Evolutionary conservation across 2,329 filamentous ascomycete genomes (phyloP).

Genomic region (Ophiosphaerella narmari): DNA sequence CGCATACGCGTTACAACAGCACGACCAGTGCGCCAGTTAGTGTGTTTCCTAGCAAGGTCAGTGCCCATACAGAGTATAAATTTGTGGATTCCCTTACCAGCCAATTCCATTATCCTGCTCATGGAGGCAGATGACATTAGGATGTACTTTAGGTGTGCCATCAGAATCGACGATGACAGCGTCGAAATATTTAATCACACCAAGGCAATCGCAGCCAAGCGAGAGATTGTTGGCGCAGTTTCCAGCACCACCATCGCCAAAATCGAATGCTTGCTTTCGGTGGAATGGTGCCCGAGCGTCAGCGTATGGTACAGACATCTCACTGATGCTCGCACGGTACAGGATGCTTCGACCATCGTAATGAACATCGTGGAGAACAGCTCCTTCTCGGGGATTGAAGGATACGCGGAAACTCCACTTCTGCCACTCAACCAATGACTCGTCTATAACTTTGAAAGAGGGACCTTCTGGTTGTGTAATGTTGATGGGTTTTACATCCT

Average conservation of each 20-base stretch:
- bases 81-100: slow-evolving; percentile 12
- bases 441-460: slow-evolving; percentile 62
- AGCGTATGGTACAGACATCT: slow-evolving; percentile 71
- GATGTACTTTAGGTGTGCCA: slow-evolving; percentile 59
- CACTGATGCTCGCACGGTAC: slow-evolving; percentile 68
- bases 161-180: slow-evolving; percentile 58
- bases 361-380: slow-evolving; percentile 72
- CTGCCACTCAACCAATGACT: slow-evolving; percentile 53
- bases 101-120: slow-evolving; percentile 71
- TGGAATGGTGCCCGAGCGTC: slow-evolving; percentile 68
- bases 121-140: slow-evolving; percentile 70
- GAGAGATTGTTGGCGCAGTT: slow-evolving; percentile 69
- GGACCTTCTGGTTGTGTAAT: slow-evolving; percentile 73
- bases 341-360: slow-evolving; percentile 69
- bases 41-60: slow-evolving; percentile 62
- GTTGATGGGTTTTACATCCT: slow-evolving; percentile 68
- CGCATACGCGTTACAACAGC: slow-evolving; percentile 66
- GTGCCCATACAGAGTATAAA: background rate
- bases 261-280: slow-evolving; percentile 73
- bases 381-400: slow-evolving; percentile 59
- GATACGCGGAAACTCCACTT: slow-evolving; percentile 51
- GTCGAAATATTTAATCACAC: slow-evolving; percentile 69
- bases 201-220: slow-evolving; percentile 71
- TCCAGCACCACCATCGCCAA: slow-evolving; percentile 71
- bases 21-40: slow-evolving; percentile 67